Conservation (phyloP, 257 asterid genomes). For the Solanum clarkiae region DNA sequence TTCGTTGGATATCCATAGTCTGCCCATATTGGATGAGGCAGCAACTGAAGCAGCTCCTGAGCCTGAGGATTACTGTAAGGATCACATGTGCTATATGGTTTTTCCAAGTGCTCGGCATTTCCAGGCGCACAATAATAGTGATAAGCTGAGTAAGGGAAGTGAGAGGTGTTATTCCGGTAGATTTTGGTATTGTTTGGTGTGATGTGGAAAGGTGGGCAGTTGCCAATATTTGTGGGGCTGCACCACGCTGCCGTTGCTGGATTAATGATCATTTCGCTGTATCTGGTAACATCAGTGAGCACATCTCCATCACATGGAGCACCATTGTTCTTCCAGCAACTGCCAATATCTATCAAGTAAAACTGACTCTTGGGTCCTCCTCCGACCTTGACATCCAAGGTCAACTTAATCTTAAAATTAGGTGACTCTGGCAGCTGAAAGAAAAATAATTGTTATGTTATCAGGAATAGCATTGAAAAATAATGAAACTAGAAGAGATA, state of each 20-base stretch:
- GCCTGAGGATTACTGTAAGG: slow-evolving; percentile 66
- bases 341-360: slow-evolving; percentile 60
- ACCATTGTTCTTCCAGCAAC: slow-evolving; percentile 70
- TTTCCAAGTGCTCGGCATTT: slow-evolving; percentile 41
- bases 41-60: slow-evolving; percentile 52
- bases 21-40: slow-evolving; percentile 65
- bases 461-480: background rate
- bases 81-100: slow-evolving; percentile 46
- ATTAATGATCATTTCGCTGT: slow-evolving; percentile 58
- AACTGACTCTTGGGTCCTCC: slow-evolving; percentile 67
- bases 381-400: slow-evolving; percentile 36
- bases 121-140: slow-evolving; percentile 64
- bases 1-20: slow-evolving; percentile 62
- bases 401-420: slow-evolving; percentile 43
- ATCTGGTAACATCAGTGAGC: slow-evolving; percentile 42
- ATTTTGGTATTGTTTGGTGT: slow-evolving; percentile 34
- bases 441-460: background rate
- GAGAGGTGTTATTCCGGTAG: slow-evolving; percentile 28
- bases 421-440: slow-evolving; percentile 54
- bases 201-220: slow-evolving; percentile 62
- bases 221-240: slow-evolving; percentile 26
- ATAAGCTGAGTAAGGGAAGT: slow-evolving; percentile 56
- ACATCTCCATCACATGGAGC: slow-evolving; percentile 54
- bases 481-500: background rate
- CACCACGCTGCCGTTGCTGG: slow-evolving; percentile 52